These are phyloP conservation scores for Endothia cerciana DNA, from an alignment of 2,329 filamentous ascomycete genomes.

Conservation along the genomic window DNA sequence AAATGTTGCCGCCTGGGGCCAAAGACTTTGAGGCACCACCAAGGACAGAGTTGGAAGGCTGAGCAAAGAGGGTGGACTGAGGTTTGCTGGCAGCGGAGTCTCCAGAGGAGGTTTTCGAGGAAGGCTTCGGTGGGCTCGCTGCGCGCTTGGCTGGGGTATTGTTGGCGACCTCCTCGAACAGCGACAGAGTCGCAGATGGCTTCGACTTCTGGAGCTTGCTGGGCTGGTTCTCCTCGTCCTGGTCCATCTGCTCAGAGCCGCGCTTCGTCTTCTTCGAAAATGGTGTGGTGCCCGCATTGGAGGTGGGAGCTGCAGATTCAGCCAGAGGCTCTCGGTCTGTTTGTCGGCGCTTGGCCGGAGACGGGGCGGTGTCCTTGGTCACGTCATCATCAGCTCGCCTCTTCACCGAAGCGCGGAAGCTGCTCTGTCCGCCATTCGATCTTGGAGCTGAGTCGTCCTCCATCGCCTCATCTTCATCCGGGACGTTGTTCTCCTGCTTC, in stretches of 20 bases:
- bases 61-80: conserved; percentile 41
- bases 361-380: conserved; percentile 42
- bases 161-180: conserved; percentile 62
- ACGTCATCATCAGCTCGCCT: conserved; percentile 61
- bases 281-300: conserved; percentile 34
- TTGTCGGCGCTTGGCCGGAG: conserved; percentile 55
- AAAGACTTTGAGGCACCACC: conserved; percentile 35
- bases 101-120: conserved; percentile 34
- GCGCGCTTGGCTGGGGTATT: conserved; percentile 45
- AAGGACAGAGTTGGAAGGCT: conserved; percentile 46
- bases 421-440: conserved; percentile 41
- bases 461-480: conserved; percentile 50
- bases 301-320: conserved; percentile 38
- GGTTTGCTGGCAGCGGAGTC: conserved; percentile 32
- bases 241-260: conserved; percentile 50
- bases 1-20: conserved; percentile 52
- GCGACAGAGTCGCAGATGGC: conserved; percentile 57
- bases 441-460: conserved; percentile 35
- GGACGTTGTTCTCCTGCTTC: conserved; percentile 60
- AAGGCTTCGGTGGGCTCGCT: conserved; percentile 39
- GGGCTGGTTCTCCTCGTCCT: conserved; percentile 51
- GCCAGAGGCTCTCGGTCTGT: conserved; percentile 45
- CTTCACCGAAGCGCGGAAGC: conserved; percentile 43
- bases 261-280: conserved; percentile 56
- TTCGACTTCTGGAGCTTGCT: conserved; percentile 56